A percentile compares a stretch with the other conserved stretches of the same genome.
Conservation (phyloP, 371 early-diverging fungal genomes). For the Mucor sp. region DNA sequence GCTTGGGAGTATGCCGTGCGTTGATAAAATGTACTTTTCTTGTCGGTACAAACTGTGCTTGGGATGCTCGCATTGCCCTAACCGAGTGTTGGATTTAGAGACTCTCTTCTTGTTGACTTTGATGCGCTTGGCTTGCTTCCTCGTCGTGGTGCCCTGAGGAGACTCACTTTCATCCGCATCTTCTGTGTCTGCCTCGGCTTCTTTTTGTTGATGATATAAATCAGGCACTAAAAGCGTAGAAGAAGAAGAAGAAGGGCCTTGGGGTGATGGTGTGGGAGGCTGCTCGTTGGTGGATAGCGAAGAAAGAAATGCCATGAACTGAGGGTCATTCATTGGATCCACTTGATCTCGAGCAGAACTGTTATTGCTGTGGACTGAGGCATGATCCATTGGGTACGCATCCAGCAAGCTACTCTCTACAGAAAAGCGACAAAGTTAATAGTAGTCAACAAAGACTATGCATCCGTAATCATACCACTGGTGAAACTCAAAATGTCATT, state of each 20-base stretch:
- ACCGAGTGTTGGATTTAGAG: background rate
- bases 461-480: no score
- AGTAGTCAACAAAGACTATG: no score
- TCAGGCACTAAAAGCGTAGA: background rate
- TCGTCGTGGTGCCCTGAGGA: background rate
- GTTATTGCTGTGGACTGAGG: background rate
- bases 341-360: background rate
- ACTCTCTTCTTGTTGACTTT: background rate
- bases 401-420: background rate
- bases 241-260: no score
- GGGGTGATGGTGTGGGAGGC: background rate
- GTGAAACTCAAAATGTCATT: conserved; percentile 6
- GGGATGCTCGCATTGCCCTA: conserved; percentile 29
- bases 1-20: background rate
- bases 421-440: background rate
- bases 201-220: background rate
- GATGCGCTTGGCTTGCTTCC: background rate
- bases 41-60: conserved; percentile 26
- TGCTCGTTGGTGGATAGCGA: background rate
- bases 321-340: conserved; percentile 21
- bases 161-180: background rate
- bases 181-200: background rate
- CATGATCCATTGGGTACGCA: background rate
- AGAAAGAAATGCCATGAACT: conserved; percentile 20
- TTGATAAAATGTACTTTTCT: conserved; percentile 9